Evolutionary conservation across 2,329 filamentous ascomycete genomes (phyloP).

Genomic region (Fusarium armeniacum): DNA sequence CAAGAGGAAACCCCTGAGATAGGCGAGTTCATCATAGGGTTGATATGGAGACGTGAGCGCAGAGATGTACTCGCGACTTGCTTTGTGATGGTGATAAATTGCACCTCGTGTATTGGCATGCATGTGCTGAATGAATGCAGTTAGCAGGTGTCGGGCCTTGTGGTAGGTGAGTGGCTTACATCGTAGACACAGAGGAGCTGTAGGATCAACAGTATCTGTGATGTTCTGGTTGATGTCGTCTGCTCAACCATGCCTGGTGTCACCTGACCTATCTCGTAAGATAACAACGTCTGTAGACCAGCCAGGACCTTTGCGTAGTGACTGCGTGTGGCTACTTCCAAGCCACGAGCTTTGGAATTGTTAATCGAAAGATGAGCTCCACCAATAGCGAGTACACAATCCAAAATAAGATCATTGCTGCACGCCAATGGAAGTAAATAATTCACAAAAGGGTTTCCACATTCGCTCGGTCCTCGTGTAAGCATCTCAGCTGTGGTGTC

Average conservation of each 20-base stretch:
- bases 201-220: background rate
- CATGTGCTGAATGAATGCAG: background rate
- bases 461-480: conserved; percentile 6
- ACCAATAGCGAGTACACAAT: conserved; percentile 23
- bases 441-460: conserved; percentile 21
- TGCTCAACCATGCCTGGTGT: too few relatives aligned
- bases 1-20: conserved; percentile 7
- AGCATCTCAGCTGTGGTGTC: conserved; percentile 12
- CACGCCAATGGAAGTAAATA: conserved; percentile 20
- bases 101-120: background rate
- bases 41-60: background rate
- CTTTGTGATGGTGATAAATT: conserved; percentile 10
- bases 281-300: background rate
- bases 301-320: conserved; percentile 8
- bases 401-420: conserved; percentile 1
- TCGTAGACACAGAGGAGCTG: conserved; percentile 20
- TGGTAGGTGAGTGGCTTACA: background rate
- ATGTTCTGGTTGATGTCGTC: background rate
- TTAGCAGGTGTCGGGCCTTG: fast-evolving
- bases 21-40: background rate
- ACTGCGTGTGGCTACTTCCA: conserved; percentile 13
- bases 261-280: background rate
- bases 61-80: conserved; percentile 1
- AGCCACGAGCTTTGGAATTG: background rate
- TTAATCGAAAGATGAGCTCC: conserved; percentile 13